These are phyloP conservation scores for Waitea zeae DNA, from an alignment of 1,284 basidiomycete species.

Conservation along the genomic window DNA sequence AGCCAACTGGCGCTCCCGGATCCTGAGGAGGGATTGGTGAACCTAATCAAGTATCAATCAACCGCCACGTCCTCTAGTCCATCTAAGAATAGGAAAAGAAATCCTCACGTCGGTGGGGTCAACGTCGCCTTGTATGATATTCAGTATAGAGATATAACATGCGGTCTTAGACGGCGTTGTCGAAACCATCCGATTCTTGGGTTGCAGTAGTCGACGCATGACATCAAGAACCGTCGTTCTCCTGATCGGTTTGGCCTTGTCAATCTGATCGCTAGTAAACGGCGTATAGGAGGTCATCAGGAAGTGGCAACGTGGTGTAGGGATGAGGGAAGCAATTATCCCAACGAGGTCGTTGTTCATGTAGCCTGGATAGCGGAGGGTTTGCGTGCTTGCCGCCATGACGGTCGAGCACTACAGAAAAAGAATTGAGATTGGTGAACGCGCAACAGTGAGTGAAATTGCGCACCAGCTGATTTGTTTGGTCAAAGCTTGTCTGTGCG, in stretches of 20 bases:
- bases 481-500: constrained; percentile 82
- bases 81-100: background rate
- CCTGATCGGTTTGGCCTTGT: constrained; percentile 61
- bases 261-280: constrained; percentile 91
- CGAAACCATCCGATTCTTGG: constrained; percentile 98
- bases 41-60: constrained; percentile 31
- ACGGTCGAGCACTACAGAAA: constrained; percentile 80
- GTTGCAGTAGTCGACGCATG: constrained; percentile 93
- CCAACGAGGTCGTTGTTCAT: constrained; percentile 99
- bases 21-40: constrained; percentile 92
- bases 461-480: constrained; percentile 84
- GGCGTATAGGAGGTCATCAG: constrained; percentile 99
- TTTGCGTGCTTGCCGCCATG: constrained; percentile 95
- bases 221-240: constrained; percentile 95
- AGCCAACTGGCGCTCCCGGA: constrained; percentile 90
- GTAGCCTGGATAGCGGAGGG: constrained; percentile 93
- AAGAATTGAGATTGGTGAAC: too few species aligned
- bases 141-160: constrained; percentile 95
- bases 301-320: constrained; percentile 98
- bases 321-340: constrained; percentile 93
- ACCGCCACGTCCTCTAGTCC: constrained; percentile 1
- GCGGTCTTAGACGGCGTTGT: constrained; percentile 81
- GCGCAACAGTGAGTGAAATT: constrained; percentile 1
- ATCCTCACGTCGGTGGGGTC: constrained; percentile 84
- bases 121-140: constrained; percentile 97